These are phyloP conservation scores for Xylaria scruposa DNA, from an alignment of 495 filamentous ascomycete genomes.

Conservation along the genomic window DNA sequence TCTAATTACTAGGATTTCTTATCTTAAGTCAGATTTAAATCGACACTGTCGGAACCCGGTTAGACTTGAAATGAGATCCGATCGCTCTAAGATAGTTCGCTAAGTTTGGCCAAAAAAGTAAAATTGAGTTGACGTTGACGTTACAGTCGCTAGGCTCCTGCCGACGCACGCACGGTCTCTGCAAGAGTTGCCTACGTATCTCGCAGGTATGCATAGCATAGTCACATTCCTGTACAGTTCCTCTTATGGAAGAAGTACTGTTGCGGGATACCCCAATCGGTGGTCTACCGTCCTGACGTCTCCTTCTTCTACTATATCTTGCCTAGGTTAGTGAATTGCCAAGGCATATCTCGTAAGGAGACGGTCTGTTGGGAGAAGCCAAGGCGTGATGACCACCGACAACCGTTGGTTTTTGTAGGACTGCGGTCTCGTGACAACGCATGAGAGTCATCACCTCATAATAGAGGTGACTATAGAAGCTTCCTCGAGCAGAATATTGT, in stretches of 20 bases:
- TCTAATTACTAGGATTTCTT: not conserved
- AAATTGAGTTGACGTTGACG: not conserved
- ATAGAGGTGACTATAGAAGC: not conserved
- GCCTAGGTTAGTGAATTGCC: conserved; percentile 6
- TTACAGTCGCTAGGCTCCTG: conserved; percentile 26
- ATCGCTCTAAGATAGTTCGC: not conserved
- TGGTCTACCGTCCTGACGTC: not conserved
- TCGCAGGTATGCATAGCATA: conserved; percentile 22
- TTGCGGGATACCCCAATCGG: conserved; percentile 23
- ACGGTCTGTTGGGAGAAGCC: conserved; percentile 18
- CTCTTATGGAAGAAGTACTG: conserved; percentile 5
- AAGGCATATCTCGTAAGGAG: conserved; percentile 1
- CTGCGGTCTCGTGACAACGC: conserved; percentile 6
- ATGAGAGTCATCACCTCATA: not conserved
- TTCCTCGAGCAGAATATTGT: not conserved
- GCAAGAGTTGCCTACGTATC: conserved; percentile 20
- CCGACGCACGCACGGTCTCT: conserved; percentile 25
- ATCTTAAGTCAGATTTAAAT: not conserved
- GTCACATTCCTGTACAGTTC: conserved; percentile 19
- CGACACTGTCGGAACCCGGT: not conserved
- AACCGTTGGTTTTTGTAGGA: not conserved
- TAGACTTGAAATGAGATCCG: not conserved
- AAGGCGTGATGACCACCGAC: not conserved
- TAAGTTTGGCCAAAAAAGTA: conserved; percentile 8
- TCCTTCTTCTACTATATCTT: conserved; percentile 3